Base-by-base conservation (phyloP, 2,329 filamentous ascomycete genomes). In the Neurospora crassa region DNA sequence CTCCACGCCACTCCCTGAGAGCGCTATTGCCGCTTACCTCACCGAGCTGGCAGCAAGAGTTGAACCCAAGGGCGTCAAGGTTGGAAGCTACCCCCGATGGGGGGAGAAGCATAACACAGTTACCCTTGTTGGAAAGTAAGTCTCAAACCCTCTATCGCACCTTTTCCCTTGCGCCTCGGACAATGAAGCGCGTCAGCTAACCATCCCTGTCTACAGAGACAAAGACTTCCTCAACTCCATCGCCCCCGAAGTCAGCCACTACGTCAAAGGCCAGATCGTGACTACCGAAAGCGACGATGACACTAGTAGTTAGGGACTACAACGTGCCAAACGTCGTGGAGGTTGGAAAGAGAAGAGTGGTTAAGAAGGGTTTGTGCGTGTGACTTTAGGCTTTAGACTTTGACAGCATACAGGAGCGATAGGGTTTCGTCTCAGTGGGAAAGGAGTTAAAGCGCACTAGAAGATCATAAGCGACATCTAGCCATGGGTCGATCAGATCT, bases 21-120 rank as follows among this genome's bases (percentile, higher is more conserved):
- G 94, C 80, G 87, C 87, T 20, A 89, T 97, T 41, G 95, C 96
- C 14, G 88, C 85, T 20, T 97, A 92, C 79, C 84, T 99, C 77
- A 95, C 93, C 0, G 87, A 92, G 74, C 83, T 98, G 73, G 92
- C 94, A 5, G 86, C 84, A 40, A 88, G 88, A 79, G 91, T 94
- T 29, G 91, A 89, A 79, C 83, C 89, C 0, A 89, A 87, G 77
- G 94, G 93, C 3, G 87, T 98, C 77, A 98, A 98, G 83, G 93
- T 98, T 18, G 96, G 96, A 67, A 97, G 93, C 81, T 98, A 99
- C 81, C 96, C 96, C 43, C 86, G 93, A 70, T 97, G 94, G 94
- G 93, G 92, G 5, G 95, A 93, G 85, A 89, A 89, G 77, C 86
- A 86, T 74, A 98, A 98, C 81, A 96, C 94, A 0, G 93, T 98